Conservation (phyloP, 2,329 filamentous ascomycete genomes). For the Alternaria gaisen region DNA sequence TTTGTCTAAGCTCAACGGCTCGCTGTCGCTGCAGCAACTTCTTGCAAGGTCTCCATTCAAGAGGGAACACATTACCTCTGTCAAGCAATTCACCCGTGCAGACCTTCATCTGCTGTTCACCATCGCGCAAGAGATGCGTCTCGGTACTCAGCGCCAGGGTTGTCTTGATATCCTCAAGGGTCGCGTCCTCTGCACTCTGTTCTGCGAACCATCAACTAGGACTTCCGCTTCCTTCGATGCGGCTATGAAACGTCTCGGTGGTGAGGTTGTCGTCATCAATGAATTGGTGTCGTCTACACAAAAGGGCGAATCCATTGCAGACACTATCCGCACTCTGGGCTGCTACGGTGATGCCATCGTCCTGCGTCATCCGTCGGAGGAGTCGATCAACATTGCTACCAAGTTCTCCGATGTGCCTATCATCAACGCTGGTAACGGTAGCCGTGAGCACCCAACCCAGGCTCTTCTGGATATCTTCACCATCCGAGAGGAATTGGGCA, state of each 20-base stretch:
- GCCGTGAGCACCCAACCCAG: slow-evolving; percentile 95
- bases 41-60: slow-evolving; percentile 86
- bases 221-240: slow-evolving; percentile 97
- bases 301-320: slow-evolving; percentile 93
- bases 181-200: slow-evolving; percentile 87
- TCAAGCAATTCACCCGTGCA: slow-evolving; percentile 85
- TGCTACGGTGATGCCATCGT: slow-evolving; percentile 96
- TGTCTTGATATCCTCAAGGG: slow-evolving; percentile 87
- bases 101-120: slow-evolving; percentile 96
- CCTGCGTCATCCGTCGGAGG: slow-evolving; percentile 89
- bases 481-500: slow-evolving; percentile 96
- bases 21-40: slow-evolving; percentile 71
- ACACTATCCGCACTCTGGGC: slow-evolving; percentile 90
- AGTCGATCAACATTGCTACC: slow-evolving; percentile 80
- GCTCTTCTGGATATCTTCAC: slow-evolving; percentile 98
- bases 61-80: slow-evolving; percentile 87
- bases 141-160: slow-evolving; percentile 91
- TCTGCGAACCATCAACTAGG: slow-evolving; percentile 96
- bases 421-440: slow-evolving; percentile 97
- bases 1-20: slow-evolving; percentile 64
- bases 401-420: slow-evolving; percentile 91
- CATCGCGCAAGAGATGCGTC: slow-evolving; percentile 95
- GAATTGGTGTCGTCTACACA: slow-evolving; percentile 87
- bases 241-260: slow-evolving; percentile 97
- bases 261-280: slow-evolving; percentile 81